A percentile compares a stretch with the other conserved stretches of the same genome.
These are phyloP conservation scores for Lactarius evosmus DNA, from an alignment of 768 basidiomycete species.

Conservation along the genomic window DNA sequence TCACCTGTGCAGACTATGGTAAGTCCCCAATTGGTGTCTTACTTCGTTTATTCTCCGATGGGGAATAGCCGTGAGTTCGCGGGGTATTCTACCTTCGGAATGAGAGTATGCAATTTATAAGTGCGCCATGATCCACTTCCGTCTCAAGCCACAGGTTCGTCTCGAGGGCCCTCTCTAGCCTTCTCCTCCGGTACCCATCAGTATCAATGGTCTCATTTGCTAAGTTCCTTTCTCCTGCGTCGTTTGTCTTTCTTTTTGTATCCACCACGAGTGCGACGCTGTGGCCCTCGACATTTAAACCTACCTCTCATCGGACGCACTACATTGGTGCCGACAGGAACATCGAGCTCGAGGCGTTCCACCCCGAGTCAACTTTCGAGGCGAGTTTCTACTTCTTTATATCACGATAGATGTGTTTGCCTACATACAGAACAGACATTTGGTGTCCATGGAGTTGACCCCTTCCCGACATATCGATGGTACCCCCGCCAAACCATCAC, in stretches of 20 bases:
- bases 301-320: slow-evolving; percentile 30
- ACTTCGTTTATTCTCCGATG: too few species aligned
- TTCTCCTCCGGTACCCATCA: not conserved
- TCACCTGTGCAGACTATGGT: too few species aligned
- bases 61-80: too few species aligned
- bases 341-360: slow-evolving; percentile 30
- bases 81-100: too few species aligned
- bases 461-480: slow-evolving; percentile 27
- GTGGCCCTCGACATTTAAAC: slow-evolving; percentile 24
- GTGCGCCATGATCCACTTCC: not conserved
- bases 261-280: slow-evolving; percentile 28
- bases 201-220: slow-evolving; percentile 26
- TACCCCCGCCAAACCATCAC: slow-evolving; percentile 23
- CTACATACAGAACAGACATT: slow-evolving; percentile 28
- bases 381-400: slow-evolving; percentile 16
- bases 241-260: slow-evolving; percentile 30
- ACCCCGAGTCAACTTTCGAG: slow-evolving; percentile 33
- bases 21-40: too few species aligned
- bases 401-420: not conserved
- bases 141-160: not conserved
- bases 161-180: not conserved
- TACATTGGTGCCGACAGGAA: slow-evolving; percentile 21
- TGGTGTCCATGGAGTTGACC: slow-evolving; percentile 29
- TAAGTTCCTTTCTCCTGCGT: slow-evolving; percentile 28
- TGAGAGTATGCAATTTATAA: not conserved